Base-by-base conservation (phyloP, 2,329 filamentous ascomycete species). In the Colletotrichum acutatum region DNA sequence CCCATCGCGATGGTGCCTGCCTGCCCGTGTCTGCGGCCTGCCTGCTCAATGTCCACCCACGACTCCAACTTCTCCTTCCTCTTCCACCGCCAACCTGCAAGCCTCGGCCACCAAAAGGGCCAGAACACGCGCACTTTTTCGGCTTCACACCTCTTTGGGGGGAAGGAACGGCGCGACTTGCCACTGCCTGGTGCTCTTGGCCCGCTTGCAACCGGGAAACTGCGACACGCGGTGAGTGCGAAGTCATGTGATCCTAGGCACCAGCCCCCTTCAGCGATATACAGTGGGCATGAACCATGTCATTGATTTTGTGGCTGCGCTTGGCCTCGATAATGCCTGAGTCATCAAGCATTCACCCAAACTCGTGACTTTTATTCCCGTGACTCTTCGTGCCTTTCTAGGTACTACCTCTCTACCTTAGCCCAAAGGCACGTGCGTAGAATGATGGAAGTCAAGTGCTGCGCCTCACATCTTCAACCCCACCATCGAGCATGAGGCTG, bases 221-320 rank as follows among this genome's bases (percentile, higher is more conserved):
- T 56, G 62, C 19, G 76, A 79, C 82, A 81, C 82, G 82, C 81
- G 68, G 68, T 64, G 75, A 76, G 78, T 79, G 77, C 82, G 82
- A 79, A 72, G 62, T 80, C 82, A 83, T 82, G 81, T 83, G 82
- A 80, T 58, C 30, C 68, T 74, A 83, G 82, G 81, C 81, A 83
- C 78, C 80, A 77, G 77, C 73, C 66, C 46, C 70, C 12, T 37
- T 22, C n/a, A 8, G 24, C 19, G 32, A 24, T 66, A 67, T 30
- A 56, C 61, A 42, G 16, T 22, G 11, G 7, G 12, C 4, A 26
- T 37, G 22, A n/a, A 7, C 65, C 42, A 42, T 59, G 37, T 53
- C 56, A 42, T 11, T 16, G 34, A 24, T 32, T 9, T 22, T 64
- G 54, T 57, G 54, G 54, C 54, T 28, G 26, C 56, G 8, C 37